These are phyloP conservation scores for Lanmaoa rubissima DNA, from an alignment of 768 basidiomycete species.

Conservation along the genomic window DNA sequence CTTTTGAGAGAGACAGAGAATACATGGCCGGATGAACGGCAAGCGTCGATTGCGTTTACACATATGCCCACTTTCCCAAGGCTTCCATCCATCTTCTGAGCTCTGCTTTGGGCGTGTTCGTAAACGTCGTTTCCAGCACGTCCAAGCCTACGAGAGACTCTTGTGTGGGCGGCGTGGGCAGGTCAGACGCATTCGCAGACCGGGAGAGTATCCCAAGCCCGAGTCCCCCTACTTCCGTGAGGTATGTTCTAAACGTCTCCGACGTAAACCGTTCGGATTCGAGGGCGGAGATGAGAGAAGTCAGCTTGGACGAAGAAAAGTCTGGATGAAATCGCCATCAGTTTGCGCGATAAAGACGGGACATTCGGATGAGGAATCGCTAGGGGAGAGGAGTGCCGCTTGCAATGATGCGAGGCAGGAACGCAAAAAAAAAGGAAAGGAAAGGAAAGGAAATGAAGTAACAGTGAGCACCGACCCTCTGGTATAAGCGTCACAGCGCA, in stretches of 20 bases:
- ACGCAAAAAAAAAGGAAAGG: background rate
- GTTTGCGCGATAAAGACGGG: background rate
- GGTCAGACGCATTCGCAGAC: slow-evolving; percentile 25
- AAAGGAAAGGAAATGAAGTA: background rate
- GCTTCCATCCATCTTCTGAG: slow-evolving; percentile 37
- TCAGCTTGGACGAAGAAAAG: slow-evolving; percentile 59
- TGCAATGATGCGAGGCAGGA: background rate
- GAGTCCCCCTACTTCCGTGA: slow-evolving; percentile 90
- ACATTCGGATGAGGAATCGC: background rate
- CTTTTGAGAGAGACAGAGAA: background rate
- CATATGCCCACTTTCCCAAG: slow-evolving; percentile 40
- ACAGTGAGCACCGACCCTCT: slow-evolving; percentile 59
- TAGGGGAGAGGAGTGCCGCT: background rate
- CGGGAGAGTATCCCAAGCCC: slow-evolving; percentile 85
- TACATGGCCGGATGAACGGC: background rate
- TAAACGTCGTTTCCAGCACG: slow-evolving; percentile 24
- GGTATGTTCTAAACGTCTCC: slow-evolving; percentile 50
- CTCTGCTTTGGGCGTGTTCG: slow-evolving; percentile 24
- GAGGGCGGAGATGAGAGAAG: slow-evolving; percentile 59
- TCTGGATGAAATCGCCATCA: slow-evolving; percentile 42
- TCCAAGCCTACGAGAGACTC: slow-evolving; percentile 5
- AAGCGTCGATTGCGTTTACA: slow-evolving; percentile 17
- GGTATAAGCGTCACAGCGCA: slow-evolving; percentile 95
- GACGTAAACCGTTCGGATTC: slow-evolving; percentile 33
- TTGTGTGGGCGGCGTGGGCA: slow-evolving; percentile 28